These are phyloP conservation scores for Ustilago crameri DNA, from an alignment of 1,284 basidiomycete genomes.

Conservation along the genomic window DNA sequence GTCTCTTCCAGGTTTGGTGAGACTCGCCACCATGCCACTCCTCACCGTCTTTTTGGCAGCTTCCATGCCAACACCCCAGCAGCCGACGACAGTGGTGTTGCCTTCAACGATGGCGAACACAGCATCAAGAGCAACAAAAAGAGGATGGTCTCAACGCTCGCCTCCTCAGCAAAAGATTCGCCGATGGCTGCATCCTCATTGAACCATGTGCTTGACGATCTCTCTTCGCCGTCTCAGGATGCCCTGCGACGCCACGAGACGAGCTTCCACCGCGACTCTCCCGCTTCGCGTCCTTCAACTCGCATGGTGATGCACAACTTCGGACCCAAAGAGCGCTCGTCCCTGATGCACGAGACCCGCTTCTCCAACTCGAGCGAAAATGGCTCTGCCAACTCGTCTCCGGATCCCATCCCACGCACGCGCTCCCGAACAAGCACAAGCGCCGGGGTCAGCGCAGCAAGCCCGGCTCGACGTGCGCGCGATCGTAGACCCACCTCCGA, in stretches of 20 bases:
- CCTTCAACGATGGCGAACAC: slow-evolving; percentile 35
- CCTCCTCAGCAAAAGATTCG: slow-evolving; percentile 15
- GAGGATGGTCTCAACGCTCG: slow-evolving; percentile 19
- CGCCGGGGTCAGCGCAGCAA: slow-evolving; percentile 14
- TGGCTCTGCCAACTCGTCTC: slow-evolving; percentile 34
- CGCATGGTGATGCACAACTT: slow-evolving; percentile 31
- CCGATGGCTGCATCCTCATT: slow-evolving; percentile 1
- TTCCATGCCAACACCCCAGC: slow-evolving; percentile 20
- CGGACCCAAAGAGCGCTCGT: slow-evolving; percentile 51
- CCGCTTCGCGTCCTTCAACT: slow-evolving; percentile 23
- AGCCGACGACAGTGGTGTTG: slow-evolving; percentile 54
- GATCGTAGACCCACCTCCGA: slow-evolving; percentile 38
- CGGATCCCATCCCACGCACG: slow-evolving; percentile 33
- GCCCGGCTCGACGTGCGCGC: slow-evolving; percentile 34
- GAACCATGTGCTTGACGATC: slow-evolving; percentile 26
- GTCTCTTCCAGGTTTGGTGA: slow-evolving; percentile 9
- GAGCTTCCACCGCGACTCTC: slow-evolving; percentile 41
- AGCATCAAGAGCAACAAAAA: slow-evolving; percentile 35
- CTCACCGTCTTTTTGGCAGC: slow-evolving; percentile 33
- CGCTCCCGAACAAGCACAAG: slow-evolving; percentile 34
- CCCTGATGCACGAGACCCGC: slow-evolving; percentile 50
- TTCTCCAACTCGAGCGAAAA: slow-evolving; percentile 42
- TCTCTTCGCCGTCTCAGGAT: slow-evolving; percentile 36
- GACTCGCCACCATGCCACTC: slow-evolving; percentile 26
- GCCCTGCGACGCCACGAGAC: slow-evolving; percentile 34